phyloP scores from a whole-genome alignment of 2,329 filamentous ascomycete species.

The Cytospora schulzeri region DNA sequence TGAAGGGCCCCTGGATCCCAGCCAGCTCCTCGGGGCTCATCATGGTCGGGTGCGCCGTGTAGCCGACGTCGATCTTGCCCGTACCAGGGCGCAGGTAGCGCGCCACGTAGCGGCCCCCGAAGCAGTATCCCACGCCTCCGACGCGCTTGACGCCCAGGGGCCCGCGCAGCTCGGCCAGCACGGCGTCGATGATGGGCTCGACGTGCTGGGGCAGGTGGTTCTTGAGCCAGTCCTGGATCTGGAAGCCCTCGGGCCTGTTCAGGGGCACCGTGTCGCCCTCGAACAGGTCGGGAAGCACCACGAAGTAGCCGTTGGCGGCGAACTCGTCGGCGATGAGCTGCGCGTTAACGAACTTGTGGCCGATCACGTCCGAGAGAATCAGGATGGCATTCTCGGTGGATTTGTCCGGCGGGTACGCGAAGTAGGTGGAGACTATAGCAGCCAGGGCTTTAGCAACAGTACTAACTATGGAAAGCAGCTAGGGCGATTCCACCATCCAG shows the following conservation, averaged over 20 bases:
- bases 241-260: slow-evolving; percentile 44
- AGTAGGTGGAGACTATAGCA: slow-evolving; percentile 4
- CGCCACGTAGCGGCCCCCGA: slow-evolving; percentile 45
- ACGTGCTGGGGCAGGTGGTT: slow-evolving; percentile 38
- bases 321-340: slow-evolving; percentile 59
- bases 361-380: slow-evolving; percentile 60
- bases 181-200: slow-evolving; percentile 38
- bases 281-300: slow-evolving; percentile 64
- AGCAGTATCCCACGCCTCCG: slow-evolving; percentile 48
- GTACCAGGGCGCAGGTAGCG: slow-evolving; percentile 44
- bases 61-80: slow-evolving; percentile 50
- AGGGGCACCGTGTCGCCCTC: slow-evolving; percentile 51
- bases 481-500: background rate
- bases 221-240: slow-evolving; percentile 37
- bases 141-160: slow-evolving; percentile 37
- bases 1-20: slow-evolving; percentile 46
- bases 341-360: slow-evolving; percentile 50
- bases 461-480: background rate
- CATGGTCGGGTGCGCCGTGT: slow-evolving; percentile 51
- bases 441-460: background rate
- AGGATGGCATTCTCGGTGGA: slow-evolving; percentile 57
- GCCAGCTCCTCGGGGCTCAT: slow-evolving; percentile 49
- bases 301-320: slow-evolving; percentile 63
- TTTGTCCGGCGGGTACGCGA: slow-evolving; percentile 51
- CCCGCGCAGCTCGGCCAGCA: slow-evolving; percentile 38